Conservation (phyloP, 2,329 filamentous ascomycete genomes). For the Colletotrichum tofieldiae region DNA sequence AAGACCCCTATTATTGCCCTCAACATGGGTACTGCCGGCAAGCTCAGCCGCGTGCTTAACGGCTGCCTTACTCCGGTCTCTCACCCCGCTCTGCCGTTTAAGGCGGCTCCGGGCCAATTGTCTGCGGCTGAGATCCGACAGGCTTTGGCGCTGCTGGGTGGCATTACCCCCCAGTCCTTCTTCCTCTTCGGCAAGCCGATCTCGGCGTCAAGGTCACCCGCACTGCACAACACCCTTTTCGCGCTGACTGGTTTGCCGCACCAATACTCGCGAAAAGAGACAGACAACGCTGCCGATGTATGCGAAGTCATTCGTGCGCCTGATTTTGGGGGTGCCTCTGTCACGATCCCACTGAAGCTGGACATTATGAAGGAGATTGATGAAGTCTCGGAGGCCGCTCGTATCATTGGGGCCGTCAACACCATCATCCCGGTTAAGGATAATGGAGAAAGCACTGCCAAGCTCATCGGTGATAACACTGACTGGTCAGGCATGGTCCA, state of each 20-base stretch:
- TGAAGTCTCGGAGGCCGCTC: constrained; percentile 83
- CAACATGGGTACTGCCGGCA: constrained; percentile 93
- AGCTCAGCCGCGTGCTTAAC: constrained; percentile 92
- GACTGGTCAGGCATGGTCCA: constrained; percentile 95
- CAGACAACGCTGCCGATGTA: constrained; percentile 74
- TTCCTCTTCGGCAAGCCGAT: constrained; percentile 93
- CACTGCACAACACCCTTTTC: constrained; percentile 92
- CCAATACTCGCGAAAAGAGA: constrained; percentile 83
- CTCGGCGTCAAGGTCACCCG: constrained; percentile 85
- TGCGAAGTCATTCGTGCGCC: constrained; percentile 76
- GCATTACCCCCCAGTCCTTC: constrained; percentile 83
- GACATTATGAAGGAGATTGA: constrained; percentile 89
- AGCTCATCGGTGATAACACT: constrained; percentile 90
- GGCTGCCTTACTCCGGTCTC: constrained; percentile 95
- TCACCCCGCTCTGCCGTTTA: constrained; percentile 90
- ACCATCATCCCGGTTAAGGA: constrained; percentile 81
- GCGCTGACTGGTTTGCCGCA: constrained; percentile 84
- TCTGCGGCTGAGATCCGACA: constrained; percentile 90
- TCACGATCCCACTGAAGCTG: constrained; percentile 95
- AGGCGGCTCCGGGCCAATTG: constrained; percentile 93
- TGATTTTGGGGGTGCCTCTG: constrained; percentile 92
- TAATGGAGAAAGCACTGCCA: constrained; percentile 47
- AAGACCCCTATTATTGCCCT: constrained; percentile 91
- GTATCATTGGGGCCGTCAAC: constrained; percentile 92
- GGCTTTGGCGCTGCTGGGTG: constrained; percentile 83